Evolutionary conservation across 2,329 filamentous ascomycete genomes (phyloP).

Genomic region (Fusarium temperatum): DNA sequence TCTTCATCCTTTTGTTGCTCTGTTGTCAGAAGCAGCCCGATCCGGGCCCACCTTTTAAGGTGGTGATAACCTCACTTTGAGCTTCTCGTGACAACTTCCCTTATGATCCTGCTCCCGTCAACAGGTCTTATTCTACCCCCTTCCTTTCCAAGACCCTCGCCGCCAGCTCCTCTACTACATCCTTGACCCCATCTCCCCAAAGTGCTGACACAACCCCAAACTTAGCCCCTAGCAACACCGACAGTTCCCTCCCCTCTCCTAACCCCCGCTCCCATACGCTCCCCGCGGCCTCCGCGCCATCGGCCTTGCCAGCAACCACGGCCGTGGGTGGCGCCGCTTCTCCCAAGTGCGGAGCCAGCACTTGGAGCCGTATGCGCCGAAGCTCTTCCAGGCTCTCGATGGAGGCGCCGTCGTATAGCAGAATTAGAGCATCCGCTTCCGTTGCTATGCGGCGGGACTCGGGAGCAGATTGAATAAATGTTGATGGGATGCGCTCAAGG

Average conservation of each 20-base stretch:
- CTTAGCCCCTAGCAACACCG: conserved; percentile 14
- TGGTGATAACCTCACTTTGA: background rate
- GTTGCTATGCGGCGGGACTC: conserved; percentile 12
- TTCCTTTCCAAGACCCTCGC: conserved; percentile 18
- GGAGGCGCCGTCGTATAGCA: conserved; percentile 26
- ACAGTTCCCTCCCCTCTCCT: conserved; percentile 21
- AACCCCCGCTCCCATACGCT: conserved; percentile 24
- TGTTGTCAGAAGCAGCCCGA: background rate
- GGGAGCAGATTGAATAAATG: conserved; percentile 7
- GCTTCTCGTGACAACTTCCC: background rate
- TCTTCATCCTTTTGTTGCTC: background rate
- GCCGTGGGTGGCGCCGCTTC: conserved; percentile 8
- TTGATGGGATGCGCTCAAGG: conserved; percentile 27
- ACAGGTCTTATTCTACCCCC: conserved; percentile 4
- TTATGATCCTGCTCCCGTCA: conserved; percentile 1
- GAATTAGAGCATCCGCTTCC: conserved; percentile 27
- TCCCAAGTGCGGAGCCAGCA: conserved; percentile 11
- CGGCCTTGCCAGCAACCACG: conserved; percentile 28
- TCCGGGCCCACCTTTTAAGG: background rate
- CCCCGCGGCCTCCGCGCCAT: conserved; percentile 19
- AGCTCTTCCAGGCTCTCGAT: conserved; percentile 19
- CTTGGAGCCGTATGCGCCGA: conserved; percentile 10
- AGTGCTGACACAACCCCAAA: conserved; percentile 31
- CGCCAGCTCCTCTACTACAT: conserved; percentile 32
- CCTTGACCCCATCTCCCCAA: conserved; percentile 33